Conservation (phyloP, 148 eudicot species). For the Arbutus unedo region DNA sequence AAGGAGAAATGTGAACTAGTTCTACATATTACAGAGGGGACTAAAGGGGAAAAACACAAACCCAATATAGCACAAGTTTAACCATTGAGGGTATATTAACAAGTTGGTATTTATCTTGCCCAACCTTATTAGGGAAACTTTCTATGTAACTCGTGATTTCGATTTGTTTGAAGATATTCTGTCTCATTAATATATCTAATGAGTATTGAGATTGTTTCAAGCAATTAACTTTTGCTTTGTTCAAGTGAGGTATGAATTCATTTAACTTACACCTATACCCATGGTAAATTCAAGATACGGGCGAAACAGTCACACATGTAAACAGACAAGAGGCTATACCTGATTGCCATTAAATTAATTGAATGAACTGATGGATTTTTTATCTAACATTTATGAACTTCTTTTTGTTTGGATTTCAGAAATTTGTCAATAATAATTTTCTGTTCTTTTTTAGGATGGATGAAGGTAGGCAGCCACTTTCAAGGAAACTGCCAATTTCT, state of each 20-base stretch:
- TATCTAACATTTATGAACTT: not conserved
- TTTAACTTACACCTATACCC: not conserved
- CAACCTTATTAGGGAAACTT: not conserved
- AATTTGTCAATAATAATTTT: not conserved
- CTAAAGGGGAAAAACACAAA: no score
- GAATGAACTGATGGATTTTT: not conserved
- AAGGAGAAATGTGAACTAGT: not conserved
- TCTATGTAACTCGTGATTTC: not conserved
- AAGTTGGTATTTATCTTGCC: not conserved
- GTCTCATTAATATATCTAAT: not conserved
- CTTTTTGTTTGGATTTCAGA: not conserved
- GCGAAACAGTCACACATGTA: not conserved
- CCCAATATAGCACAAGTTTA: no score
- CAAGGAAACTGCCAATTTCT: slow-evolving; percentile 81
- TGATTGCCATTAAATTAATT: not conserved
- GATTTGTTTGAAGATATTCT: not conserved
- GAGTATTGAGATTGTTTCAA: not conserved
- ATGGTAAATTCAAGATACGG: not conserved
- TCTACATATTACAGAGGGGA: not conserved
- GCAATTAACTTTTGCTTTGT: not conserved
- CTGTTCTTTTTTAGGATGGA: slow-evolving; percentile 65
- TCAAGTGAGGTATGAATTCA: not conserved
- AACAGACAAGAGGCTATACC: not conserved
- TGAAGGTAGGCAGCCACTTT: slow-evolving; percentile 98
- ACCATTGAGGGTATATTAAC: not conserved